A percentile compares a stretch with the other conserved stretches of the same genome.
Conservation (phyloP, 108 stramenopile genomes). For the Conticribra guillardii region DNA sequence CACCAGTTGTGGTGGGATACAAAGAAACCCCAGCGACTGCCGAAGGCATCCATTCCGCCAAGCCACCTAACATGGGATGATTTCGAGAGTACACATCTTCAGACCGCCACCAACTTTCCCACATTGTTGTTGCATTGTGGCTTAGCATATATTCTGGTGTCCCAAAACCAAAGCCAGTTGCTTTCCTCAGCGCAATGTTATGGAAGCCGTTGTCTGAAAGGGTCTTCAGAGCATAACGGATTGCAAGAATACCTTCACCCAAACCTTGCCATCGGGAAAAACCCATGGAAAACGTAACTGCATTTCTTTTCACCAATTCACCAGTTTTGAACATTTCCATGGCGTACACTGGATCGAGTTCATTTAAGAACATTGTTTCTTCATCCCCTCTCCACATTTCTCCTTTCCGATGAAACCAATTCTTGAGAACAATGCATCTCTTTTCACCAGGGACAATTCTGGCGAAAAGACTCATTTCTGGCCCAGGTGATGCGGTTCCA, state of each 20-base stretch:
- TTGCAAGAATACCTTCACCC: slow-evolving; percentile 38
- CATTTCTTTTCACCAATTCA: slow-evolving; percentile 18
- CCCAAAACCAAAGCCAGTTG: slow-evolving; percentile 27
- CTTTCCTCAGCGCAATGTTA: slow-evolving; percentile 37
- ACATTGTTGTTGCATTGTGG: slow-evolving; percentile 61
- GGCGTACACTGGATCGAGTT: slow-evolving; percentile 14
- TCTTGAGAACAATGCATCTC: slow-evolving; percentile 40
- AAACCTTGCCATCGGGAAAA: slow-evolving; percentile 44
- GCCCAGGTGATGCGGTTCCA: slow-evolving; percentile 24
- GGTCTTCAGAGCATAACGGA: slow-evolving; percentile 37
- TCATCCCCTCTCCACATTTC: slow-evolving; percentile 19
- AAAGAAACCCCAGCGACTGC: slow-evolving; percentile 47
- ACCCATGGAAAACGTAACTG: slow-evolving; percentile 10
- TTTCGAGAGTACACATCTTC: slow-evolving; percentile 47
- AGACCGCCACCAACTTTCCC: slow-evolving; percentile 55
- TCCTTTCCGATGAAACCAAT: slow-evolving; percentile 38
- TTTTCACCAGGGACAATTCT: slow-evolving; percentile 47
- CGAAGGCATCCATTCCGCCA: slow-evolving; percentile 52
- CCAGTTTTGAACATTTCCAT: slow-evolving; percentile 24
- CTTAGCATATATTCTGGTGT: slow-evolving; percentile 55
- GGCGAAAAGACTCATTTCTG: slow-evolving; percentile 39
- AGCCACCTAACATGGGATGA: slow-evolving; percentile 57
- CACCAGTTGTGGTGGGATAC: slow-evolving; percentile 32
- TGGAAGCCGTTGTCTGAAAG: slow-evolving; percentile 41
- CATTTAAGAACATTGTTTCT: slow-evolving; percentile 33